These are phyloP conservation scores for Arachis monticola DNA, from an alignment of 331 rosid genomes.

Conservation along the genomic window DNA sequence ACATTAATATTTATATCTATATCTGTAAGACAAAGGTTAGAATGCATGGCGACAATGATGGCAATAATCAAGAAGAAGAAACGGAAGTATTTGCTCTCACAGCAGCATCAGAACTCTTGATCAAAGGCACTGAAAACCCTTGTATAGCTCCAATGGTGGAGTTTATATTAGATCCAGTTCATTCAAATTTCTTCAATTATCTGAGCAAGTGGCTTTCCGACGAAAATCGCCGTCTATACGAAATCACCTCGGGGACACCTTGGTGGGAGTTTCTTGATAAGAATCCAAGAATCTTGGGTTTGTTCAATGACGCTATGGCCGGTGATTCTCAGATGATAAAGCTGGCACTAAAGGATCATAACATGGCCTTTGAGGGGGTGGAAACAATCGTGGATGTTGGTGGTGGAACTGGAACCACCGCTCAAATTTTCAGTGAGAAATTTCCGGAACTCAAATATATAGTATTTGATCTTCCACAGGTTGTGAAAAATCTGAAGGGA, in stretches of 20 bases:
- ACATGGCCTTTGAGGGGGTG: constrained; percentile 16
- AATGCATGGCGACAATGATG: not conserved
- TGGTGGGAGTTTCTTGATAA: not conserved
- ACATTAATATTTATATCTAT: no score
- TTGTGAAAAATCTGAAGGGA: not conserved
- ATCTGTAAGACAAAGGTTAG: no score
- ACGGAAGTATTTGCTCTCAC: constrained; percentile 38
- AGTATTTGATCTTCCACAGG: constrained; percentile 29
- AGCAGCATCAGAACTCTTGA: constrained; percentile 21
- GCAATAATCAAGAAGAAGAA: not conserved
- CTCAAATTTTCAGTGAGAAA: constrained; percentile 23
- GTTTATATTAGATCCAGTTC: not conserved
- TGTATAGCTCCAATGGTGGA: constrained; percentile 35
- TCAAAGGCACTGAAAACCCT: constrained; percentile 4
- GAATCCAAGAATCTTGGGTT: not conserved
- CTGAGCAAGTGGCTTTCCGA: constrained; percentile 28
- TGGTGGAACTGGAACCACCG: constrained; percentile 33
- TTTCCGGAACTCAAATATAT: constrained; percentile 25
- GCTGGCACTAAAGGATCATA: constrained; percentile 28
- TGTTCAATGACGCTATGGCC: constrained; percentile 36
- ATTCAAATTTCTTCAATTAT: not conserved
- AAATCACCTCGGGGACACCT: not conserved
- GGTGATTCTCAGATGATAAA: constrained; percentile 44
- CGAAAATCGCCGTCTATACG: constrained; percentile 19
- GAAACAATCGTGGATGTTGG: constrained; percentile 40